Evolutionary conservation across 2,329 filamentous ascomycete species (phyloP).

Genomic region (Neofusicoccum kwambonambiense): DNA sequence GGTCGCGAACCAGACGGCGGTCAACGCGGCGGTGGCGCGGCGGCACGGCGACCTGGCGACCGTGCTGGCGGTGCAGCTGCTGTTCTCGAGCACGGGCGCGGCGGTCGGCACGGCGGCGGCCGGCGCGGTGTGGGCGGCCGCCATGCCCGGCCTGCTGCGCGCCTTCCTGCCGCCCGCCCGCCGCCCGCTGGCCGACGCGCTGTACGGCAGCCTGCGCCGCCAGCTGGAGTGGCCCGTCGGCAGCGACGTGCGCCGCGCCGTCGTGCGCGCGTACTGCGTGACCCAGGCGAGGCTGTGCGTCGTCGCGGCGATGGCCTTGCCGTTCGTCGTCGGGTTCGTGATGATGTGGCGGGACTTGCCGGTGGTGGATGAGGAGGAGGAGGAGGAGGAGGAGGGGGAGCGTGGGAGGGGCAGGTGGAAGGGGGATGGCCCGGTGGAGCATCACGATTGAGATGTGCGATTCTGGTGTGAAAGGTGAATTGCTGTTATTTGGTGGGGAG

Average conservation of each 20-base stretch:
- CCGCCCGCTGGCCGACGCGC: conserved; percentile 37
- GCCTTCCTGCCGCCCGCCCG: conserved; percentile 45
- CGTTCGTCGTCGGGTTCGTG: background rate
- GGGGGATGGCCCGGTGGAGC: background rate
- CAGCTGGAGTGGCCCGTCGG: conserved; percentile 56
- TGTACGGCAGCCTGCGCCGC: conserved; percentile 53
- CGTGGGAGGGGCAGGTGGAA: background rate
- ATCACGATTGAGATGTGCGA: background rate
- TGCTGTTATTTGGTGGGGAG: too few species aligned
- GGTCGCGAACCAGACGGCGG: conserved; percentile 18
- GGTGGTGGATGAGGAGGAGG: conserved; percentile 3
- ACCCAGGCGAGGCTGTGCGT: conserved; percentile 33
- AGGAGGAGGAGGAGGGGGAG: background rate
- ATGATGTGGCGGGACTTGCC: conserved; percentile 10
- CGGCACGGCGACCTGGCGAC: conserved; percentile 60
- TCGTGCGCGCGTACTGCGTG: conserved; percentile 30
- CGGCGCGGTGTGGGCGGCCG: conserved; percentile 61
- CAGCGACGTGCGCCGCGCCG: conserved; percentile 44
- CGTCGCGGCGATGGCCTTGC: background rate
- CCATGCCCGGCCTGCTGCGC: conserved; percentile 52
- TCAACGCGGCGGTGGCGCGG: conserved; percentile 18
- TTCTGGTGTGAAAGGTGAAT: too few species aligned
- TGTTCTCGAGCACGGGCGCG: conserved; percentile 56
- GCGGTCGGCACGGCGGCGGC: conserved; percentile 49
- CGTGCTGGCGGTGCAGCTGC: conserved; percentile 60